Base-by-base conservation (phyloP, 2,329 filamentous ascomycete species). In the Arthrinium phaeospermum region DNA sequence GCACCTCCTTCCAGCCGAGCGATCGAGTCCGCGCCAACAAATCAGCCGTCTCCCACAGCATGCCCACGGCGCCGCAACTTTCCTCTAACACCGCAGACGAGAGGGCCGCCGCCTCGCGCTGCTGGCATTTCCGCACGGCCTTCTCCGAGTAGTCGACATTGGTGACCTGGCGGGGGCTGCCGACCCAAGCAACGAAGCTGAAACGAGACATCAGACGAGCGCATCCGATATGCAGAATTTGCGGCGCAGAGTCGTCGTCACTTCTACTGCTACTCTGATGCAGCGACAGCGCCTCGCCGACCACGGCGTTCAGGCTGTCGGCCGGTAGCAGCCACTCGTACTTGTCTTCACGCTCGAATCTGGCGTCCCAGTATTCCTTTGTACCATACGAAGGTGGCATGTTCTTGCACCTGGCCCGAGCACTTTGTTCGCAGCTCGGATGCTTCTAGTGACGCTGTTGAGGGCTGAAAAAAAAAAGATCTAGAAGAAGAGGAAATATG, bases 331-430 rank as follows among this genome's bases (percentile, higher is more conserved):
- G 47, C 70, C 70, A 71, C 16, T 71, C 70, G 27, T 68, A 71
- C 16, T 51, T 47, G 24, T 68, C 49, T n/a, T 69, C 64, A n/a
- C 30, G 67, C 34, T 49, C 49, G 47, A 71, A 71, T 19, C 70
- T 47, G 19, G 51, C 47, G 16, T 71, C 70, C 64, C 70, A 71
- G 70, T 71, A 71, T 24, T 37, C 70, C 24, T 71, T 64, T 10
- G 70, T 68, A 4, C 70, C 70, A 49, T 71, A 71, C 4, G 70
- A 69, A 3, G 70, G 70, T 27, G 70, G 70, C 70, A 71, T 71
- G 57, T 4, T 41, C 8, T 37, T n/a, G 3, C 37, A 10, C 27
- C 27, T 30, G 27, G 13, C 30, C 30, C 13, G 53, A 4, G 3
- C 8, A 27, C n/a, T 22, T 13, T 61, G 53, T 37, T 22, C 19